Evolutionary conservation across 345 rosid genomes (phyloP).

Genomic region (Orychophragmus violaceus): DNA sequence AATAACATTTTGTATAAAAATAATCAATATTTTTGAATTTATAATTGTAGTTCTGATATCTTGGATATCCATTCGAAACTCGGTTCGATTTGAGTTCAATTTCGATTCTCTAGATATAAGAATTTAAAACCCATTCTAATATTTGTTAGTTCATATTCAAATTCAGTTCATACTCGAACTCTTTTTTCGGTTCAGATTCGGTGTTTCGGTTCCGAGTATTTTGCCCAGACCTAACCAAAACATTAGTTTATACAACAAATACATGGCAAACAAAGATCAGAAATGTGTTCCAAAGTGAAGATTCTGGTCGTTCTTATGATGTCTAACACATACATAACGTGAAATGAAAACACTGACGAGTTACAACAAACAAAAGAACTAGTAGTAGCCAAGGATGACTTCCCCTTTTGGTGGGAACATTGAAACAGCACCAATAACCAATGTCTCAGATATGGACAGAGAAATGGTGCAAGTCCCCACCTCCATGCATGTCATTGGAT

Average conservation of each 20-base stretch:
- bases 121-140: too few species aligned
- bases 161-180: too few species aligned
- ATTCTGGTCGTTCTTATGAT: slow-evolving; percentile 11
- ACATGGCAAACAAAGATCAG: neutral
- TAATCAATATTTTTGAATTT: too few species aligned
- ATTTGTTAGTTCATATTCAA: too few species aligned
- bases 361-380: slow-evolving; percentile 14
- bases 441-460: slow-evolving; percentile 38
- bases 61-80: too few species aligned
- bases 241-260: slow-evolving; percentile 15
- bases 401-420: slow-evolving; percentile 48
- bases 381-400: slow-evolving; percentile 94
- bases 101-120: too few species aligned
- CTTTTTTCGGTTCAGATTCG: too few species aligned
- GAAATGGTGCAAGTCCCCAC: slow-evolving; percentile 39
- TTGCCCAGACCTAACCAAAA: too few species aligned
- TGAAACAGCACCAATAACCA: slow-evolving; percentile 34
- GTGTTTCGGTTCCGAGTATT: too few species aligned
- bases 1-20: too few species aligned
- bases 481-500: slow-evolving; percentile 35
- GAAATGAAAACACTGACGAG: slow-evolving; percentile 16
- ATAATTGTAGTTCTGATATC: too few species aligned
- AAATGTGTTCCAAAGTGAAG: slow-evolving; percentile 10
- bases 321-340: slow-evolving; percentile 17
- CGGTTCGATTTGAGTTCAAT: too few species aligned